phyloP scores from a whole-genome alignment of 2,329 filamentous ascomycete species.

The Amphichorda felina region DNA sequence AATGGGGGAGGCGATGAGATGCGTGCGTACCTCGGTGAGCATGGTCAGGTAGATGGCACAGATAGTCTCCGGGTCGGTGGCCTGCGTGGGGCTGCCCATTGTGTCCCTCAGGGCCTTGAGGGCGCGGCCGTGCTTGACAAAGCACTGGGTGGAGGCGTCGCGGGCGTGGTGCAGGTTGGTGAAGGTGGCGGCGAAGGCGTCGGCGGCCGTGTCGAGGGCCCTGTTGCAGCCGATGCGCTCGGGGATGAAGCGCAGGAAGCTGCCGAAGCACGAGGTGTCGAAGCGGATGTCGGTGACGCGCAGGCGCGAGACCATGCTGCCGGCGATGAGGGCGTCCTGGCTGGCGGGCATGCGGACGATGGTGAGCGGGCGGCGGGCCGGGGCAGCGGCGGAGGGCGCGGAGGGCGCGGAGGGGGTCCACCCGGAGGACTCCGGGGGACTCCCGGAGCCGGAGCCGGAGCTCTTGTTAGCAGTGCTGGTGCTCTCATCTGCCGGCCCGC shows the following conservation, averaged over 20 bases:
- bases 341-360: neutral
- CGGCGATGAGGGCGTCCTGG: neutral
- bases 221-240: neutral
- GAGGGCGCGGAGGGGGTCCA: neutral
- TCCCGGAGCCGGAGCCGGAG: neutral
- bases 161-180: neutral
- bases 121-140: constrained; percentile 1
- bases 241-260: constrained; percentile 1
- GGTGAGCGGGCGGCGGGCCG: neutral
- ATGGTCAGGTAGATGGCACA: constrained; percentile 1
- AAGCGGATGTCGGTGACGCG: constrained; percentile 1
- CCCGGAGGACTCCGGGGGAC: no score
- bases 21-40: constrained; percentile 2
- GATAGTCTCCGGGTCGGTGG: neutral
- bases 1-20: no score
- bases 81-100: neutral
- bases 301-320: neutral
- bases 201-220: neutral
- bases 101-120: neutral
- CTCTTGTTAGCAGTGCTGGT: neutral
- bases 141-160: neutral
- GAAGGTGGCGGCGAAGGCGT: neutral
- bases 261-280: neutral
- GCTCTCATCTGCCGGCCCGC: no score
- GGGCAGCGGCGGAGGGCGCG: neutral